Percentiles rank a stretch among this genome's conserved stretches.
These are phyloP conservation scores for Gossypium longicalyx DNA, from an alignment of 345 rosid species.

Conservation along the genomic window DNA sequence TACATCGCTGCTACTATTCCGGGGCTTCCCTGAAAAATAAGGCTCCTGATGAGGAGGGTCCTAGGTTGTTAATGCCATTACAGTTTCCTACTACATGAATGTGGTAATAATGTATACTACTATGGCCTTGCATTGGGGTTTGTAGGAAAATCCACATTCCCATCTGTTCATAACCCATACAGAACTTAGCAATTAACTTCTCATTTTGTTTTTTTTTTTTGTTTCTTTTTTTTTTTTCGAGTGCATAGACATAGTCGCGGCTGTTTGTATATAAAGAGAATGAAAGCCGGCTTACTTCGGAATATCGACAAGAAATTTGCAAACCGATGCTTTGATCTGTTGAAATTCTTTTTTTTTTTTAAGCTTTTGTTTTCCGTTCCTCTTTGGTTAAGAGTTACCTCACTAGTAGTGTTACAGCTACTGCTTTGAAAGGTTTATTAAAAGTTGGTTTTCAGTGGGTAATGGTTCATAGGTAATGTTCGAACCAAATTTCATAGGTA, in stretches of 20 bases:
- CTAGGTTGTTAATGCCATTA: constrained; percentile 27
- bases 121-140: constrained; percentile 21
- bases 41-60: constrained; percentile 14
- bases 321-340: not conserved
- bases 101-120: constrained; percentile 26
- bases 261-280: constrained; percentile 53
- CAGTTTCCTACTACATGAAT: constrained; percentile 21
- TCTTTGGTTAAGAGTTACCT: not conserved
- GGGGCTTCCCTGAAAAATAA: constrained; percentile 50
- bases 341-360: not conserved
- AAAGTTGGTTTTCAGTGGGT: no score
- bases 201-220: constrained; percentile 8
- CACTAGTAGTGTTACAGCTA: not conserved
- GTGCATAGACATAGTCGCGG: constrained; percentile 41
- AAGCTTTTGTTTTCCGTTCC: not conserved
- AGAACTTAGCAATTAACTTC: constrained; percentile 29
- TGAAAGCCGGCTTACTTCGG: constrained; percentile 30
- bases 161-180: constrained; percentile 53
- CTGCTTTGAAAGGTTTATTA: no score
- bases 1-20: constrained; percentile 64
- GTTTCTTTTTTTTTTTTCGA: not conserved
- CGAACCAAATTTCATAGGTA: no score
- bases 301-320: constrained; percentile 22
- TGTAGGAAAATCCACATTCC: constrained; percentile 24
- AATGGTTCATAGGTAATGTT: no score